Evolutionary conservation across 768 basidiomycete genomes (phyloP), one percentile per base, ranked within the genome.

Genomic region (Hypholoma sublateritium): DNA sequence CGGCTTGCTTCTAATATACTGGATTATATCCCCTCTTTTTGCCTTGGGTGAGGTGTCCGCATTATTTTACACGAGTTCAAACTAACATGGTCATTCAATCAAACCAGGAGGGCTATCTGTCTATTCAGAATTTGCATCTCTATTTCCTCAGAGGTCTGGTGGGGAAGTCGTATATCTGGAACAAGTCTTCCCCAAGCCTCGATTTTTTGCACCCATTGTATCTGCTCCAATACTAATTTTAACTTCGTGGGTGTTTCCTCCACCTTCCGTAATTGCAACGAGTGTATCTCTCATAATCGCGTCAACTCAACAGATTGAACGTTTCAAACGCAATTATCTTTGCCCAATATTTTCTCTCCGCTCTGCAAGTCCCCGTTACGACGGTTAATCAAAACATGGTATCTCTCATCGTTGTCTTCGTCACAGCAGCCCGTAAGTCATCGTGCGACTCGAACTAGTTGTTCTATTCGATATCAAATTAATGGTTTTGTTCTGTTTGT

Each of bases 91-190:
- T 7, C 9, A 32, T 32, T 32, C 28, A 1, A 32, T 32, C 6
- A 19, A 14, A 32, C 12, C 44, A 74, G 76, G 72, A 51, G 74
- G 74, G 2, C 63, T 78, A 35, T 59, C 70, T 7, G 48, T 76
- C 1, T 81, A 75, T 58, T 72, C 71, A 24, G 80, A 82, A 62
- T 66, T 77, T 6, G 78, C 77, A 1, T 74, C 76, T 19, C 74
- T 80, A 71, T 81, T 78, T 59, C 81, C 81, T 0, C 59, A 75
- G 43, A 67, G 81, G 17, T 78, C 79, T n/a, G 80, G 80, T 0
- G 81, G 74, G 8, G 78, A 81, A 61, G 80, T 81, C 13, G 80
- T 76, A 2, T 81, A 75, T 53, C 72, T 80, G 13, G 78, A 79
- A 46, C 72, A 76, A 64, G 77, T 77, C 1, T 80, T 78, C 49